These are phyloP conservation scores for Yamadazyma blattariae DNA, from an alignment of 1,139 yeast species.

Conservation along the genomic window DNA sequence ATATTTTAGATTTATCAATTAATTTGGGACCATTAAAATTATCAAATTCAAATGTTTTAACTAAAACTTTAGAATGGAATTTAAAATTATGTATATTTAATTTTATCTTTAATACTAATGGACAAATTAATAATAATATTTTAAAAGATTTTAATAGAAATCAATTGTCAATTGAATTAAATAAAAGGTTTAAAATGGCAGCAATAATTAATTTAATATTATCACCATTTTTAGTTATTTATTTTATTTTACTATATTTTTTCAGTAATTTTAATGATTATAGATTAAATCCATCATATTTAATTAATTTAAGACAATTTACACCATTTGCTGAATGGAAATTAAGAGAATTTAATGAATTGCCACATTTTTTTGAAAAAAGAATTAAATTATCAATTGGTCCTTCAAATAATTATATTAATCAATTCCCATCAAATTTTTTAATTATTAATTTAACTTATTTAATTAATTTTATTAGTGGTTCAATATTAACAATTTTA, in stretches of 20 bases:
- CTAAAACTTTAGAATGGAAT: conserved; percentile 93
- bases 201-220: conserved; percentile 78
- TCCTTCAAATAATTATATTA: conserved; percentile 78
- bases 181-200: conserved; percentile 79
- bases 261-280: conserved; percentile 92
- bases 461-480: conserved; percentile 72
- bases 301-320: conserved; percentile 78
- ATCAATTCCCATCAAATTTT: conserved; percentile 89
- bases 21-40: conserved; percentile 23
- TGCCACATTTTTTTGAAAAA: conserved; percentile 81
- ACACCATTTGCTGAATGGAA: conserved; percentile 97
- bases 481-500: conserved; percentile 85
- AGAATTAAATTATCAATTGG: conserved; percentile 74
- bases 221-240: conserved; percentile 83
- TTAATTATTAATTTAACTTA: conserved; percentile 50
- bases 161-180: conserved; percentile 64
- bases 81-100: conserved; percentile 84
- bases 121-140: conserved; percentile 75
- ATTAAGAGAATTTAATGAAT: conserved; percentile 87
- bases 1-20: conserved; percentile 61
- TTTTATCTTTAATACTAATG: conserved; percentile 77
- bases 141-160: conserved; percentile 72
- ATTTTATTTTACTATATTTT: conserved; percentile 79
- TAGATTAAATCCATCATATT: conserved; percentile 80
- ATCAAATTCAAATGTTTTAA: conserved; percentile 46